Base-by-base conservation (phyloP, 2,329 filamentous ascomycete genomes). In the Fusarium zealandicum region DNA sequence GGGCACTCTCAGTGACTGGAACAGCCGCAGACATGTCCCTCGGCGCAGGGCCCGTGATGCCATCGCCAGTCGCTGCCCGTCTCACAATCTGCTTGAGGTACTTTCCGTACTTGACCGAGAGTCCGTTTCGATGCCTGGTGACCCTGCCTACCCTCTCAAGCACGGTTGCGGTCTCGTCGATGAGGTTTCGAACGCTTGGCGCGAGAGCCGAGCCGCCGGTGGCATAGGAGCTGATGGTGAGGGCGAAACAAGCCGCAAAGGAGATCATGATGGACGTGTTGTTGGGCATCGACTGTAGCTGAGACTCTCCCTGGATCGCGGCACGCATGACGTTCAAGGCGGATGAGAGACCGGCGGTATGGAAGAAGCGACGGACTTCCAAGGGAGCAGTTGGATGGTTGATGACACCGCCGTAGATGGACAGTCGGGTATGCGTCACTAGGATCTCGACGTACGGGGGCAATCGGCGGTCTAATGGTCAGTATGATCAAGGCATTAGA, bases 221-320 rank as follows among this genome's bases (percentile, higher is more conserved):
- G 3, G 83, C 79, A 40, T 84, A 82, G 0, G 83, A 80, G 60
- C 84, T 87, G 5, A 89, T 77, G 9, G 83, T 82, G n/a, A 89
- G 72, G 0, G 86, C 86, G 57, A 88, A 89, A 63, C 85, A 89
- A 5, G 86, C 86, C 0, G 88, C 88, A 59, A 90, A 90, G 1
- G 87, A 89, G 11, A 91, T 89, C 89, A 91, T 91, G 59, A 90
- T 89, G 49, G 88, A 83, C 0, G 88, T 90, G 63, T 91, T 91
- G 71, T 91, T 91, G 0, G 88, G 88, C 88, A 91, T 91, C 0
- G 88, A 90, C 49, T 85, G 85, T 0, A 91, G 78, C 56, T 87
- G 82, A 0, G 80, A 76, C 67, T 91, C 88, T 28, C 88, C 88
- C 70, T 90, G 88, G 6, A 90, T 89, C 0, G 88, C 88, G 2